Conservation (phyloP, 371 early-diverging fungal genomes). For the Synchytrium microbalum region DNA sequence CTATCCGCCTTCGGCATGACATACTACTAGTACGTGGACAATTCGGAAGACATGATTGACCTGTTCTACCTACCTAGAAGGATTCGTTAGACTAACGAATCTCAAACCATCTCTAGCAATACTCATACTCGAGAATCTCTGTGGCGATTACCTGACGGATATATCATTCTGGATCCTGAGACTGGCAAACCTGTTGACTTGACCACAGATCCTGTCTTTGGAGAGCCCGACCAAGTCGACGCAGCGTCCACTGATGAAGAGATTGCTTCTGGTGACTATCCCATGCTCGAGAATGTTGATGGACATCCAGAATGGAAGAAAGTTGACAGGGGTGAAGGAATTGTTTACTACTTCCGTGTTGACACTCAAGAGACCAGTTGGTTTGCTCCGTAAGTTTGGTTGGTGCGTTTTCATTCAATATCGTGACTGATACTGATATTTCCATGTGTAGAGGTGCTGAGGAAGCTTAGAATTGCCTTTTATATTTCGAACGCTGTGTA, state of each 20-base stretch:
- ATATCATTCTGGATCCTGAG: conserved; percentile 19
- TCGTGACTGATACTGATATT: no score
- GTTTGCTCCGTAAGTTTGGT: conserved; percentile 16
- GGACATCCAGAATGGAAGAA: conserved; percentile 34
- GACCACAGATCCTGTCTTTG: conserved; percentile 1
- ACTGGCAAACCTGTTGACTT: conserved; percentile 18
- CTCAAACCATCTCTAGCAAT: conserved; percentile 16
- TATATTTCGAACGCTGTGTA: no score
- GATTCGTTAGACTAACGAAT: conserved; percentile 5
- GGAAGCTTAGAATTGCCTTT: no score
- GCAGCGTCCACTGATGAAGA: background rate
- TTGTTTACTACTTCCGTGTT: conserved; percentile 31
- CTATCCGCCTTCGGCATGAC: conserved; percentile 29
- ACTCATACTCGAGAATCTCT: conserved; percentile 25
- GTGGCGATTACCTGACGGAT: conserved; percentile 31
- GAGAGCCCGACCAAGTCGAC: conserved; percentile 2
- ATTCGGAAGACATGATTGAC: background rate
- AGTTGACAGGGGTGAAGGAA: conserved; percentile 24
- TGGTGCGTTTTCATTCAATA: no score
- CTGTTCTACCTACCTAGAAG: no score
- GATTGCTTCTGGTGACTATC: background rate
- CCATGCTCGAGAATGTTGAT: conserved; percentile 15
- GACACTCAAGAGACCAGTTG: conserved; percentile 31
- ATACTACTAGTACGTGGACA: conserved; percentile 33
- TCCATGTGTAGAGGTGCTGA: no score